Percentiles rank a stretch among this genome's conserved stretches.
These are phyloP conservation scores for Neurospora pannonica DNA, from an alignment of 495 filamentous ascomycete genomes.

Conservation along the genomic window DNA sequence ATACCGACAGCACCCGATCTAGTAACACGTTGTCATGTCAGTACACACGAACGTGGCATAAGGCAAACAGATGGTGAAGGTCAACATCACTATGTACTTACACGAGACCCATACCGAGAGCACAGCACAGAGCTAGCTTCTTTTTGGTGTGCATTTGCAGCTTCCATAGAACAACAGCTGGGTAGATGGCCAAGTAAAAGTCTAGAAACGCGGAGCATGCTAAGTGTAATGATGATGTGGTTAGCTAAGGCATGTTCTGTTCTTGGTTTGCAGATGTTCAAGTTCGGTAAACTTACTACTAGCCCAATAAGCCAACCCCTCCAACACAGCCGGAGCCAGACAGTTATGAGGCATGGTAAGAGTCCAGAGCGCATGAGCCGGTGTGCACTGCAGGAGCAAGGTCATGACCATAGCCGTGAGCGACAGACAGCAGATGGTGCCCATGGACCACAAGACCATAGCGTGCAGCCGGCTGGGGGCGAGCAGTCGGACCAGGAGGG, in stretches of 20 bases:
- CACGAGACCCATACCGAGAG: slow-evolving; percentile 20
- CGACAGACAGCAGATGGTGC: slow-evolving; percentile 16
- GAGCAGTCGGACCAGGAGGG: slow-evolving; percentile 31
- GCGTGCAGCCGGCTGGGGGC: slow-evolving; percentile 19
- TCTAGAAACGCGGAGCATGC: slow-evolving; percentile 13
- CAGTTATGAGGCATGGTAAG: slow-evolving; percentile 11
- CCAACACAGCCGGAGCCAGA: neutral
- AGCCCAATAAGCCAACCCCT: neutral
- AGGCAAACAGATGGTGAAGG: neutral
- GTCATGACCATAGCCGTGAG: slow-evolving; percentile 26
- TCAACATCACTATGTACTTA: neutral
- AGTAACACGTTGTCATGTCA: neutral
- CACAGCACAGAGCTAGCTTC: slow-evolving; percentile 14
- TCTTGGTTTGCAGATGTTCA: too few species aligned
- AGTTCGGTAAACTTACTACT: neutral
- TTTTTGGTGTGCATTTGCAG: slow-evolving; percentile 16
- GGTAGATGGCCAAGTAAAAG: slow-evolving; percentile 19
- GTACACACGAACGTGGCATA: neutral
- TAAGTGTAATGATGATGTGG: neutral
- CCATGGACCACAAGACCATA: slow-evolving; percentile 27
- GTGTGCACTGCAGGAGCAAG: slow-evolving; percentile 34
- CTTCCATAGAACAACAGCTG: slow-evolving; percentile 6
- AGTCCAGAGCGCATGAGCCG: slow-evolving; percentile 34
- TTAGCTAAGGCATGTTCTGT: neutral
- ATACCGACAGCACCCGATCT: neutral